phyloP scores from a whole-genome alignment of 1,139 yeast species.

The Yamadazyma mexicana region DNA sequence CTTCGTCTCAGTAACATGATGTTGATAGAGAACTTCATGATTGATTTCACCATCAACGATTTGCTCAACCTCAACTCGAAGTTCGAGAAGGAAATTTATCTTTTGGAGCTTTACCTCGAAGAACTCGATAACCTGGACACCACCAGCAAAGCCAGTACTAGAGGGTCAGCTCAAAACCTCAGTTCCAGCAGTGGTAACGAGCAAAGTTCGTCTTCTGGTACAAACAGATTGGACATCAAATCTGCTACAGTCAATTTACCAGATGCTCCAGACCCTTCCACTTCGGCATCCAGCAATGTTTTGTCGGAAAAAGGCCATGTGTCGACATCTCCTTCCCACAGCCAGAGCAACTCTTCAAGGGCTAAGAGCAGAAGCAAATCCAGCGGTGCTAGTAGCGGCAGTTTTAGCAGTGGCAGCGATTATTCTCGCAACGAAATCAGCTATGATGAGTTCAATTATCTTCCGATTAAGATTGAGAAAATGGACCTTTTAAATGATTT shows the following conservation, averaged over 20 bases:
- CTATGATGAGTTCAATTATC: conserved; percentile 18
- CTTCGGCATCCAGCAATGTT: background rate
- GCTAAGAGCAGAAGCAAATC: background rate
- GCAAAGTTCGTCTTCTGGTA: too few species aligned
- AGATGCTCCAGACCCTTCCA: background rate
- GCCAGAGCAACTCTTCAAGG: background rate
- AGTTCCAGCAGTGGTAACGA: background rate
- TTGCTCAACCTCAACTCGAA: conserved; percentile 38
- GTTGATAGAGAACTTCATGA: conserved; percentile 54
- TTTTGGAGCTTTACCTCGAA: conserved; percentile 22
- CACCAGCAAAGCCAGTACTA: background rate
- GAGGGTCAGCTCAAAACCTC: background rate
- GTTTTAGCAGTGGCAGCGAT: conserved; percentile 4
- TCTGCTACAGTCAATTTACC: background rate
- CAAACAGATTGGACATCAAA: too few species aligned
- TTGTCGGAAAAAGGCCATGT: too few species aligned
- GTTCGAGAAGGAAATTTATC: conserved; percentile 41
- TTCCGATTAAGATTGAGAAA: conserved; percentile 34
- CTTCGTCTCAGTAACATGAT: conserved; percentile 49
- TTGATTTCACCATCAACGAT: conserved; percentile 41
- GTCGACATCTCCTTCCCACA: too few species aligned
- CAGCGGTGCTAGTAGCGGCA: background rate
- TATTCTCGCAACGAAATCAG: conserved; percentile 15
- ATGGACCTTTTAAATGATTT: conserved; percentile 44
- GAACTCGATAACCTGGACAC: conserved; percentile 14